These are phyloP conservation scores for Spergularia marina DNA, from an alignment of 148 eudicot species.

Conservation along the genomic window DNA sequence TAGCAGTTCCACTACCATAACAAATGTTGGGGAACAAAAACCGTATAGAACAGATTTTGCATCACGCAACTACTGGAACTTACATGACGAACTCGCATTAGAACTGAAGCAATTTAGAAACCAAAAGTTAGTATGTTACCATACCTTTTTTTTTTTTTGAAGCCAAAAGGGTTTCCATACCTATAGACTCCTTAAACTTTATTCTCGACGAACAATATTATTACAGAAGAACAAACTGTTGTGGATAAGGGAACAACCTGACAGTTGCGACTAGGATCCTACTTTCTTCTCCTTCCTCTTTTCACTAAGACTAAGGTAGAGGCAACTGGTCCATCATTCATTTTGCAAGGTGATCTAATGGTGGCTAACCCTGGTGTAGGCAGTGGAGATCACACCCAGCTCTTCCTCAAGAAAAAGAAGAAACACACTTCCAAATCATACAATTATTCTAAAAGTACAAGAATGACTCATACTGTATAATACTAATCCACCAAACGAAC, in stretches of 20 bases:
- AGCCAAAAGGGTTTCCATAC: background rate
- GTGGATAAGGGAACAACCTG: too few species aligned
- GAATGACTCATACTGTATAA: too few species aligned
- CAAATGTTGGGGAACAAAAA: background rate
- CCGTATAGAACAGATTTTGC: background rate
- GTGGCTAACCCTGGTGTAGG: background rate
- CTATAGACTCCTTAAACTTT: background rate
- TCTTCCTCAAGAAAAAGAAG: background rate
- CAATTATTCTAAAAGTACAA: too few species aligned
- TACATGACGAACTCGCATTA: background rate
- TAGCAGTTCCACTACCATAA: background rate
- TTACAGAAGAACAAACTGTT: too few species aligned
- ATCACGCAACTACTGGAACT: background rate
- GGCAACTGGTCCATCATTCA: background rate
- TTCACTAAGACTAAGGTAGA: background rate
- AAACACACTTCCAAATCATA: background rate
- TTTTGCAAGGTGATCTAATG: background rate
- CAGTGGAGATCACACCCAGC: background rate
- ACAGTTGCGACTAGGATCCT: too few species aligned
- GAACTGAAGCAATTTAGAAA: background rate
- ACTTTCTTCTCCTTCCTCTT: background rate
- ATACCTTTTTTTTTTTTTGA: too few species aligned
- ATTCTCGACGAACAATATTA: too few species aligned
- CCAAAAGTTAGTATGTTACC: too few species aligned
- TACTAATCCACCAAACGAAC: background rate